A percentile compares a stretch with the other conserved stretches of the same genome.
These are phyloP conservation scores for Pilaira anomala DNA, from an alignment of 192 early-diverging fungal genomes.

Conservation along the genomic window DNA sequence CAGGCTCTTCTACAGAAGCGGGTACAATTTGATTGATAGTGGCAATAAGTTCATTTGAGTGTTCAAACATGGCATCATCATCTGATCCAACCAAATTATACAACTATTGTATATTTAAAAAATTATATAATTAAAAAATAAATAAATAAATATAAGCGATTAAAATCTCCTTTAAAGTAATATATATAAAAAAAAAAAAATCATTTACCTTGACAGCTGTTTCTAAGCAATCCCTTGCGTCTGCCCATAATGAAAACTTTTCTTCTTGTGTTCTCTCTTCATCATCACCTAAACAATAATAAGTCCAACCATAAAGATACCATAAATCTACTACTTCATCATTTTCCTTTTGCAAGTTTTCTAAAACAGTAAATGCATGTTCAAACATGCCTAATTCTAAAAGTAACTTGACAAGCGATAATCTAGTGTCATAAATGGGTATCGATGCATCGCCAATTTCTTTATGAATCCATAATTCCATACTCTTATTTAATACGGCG, in stretches of 20 bases:
- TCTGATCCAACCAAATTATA: slow-evolving; percentile 58
- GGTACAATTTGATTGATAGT: slow-evolving; percentile 56
- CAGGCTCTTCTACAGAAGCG: slow-evolving; percentile 42
- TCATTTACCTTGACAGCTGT: slow-evolving; percentile 52
- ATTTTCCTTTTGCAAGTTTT: slow-evolving; percentile 82
- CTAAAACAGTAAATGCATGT: slow-evolving; percentile 75
- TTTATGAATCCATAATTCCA: slow-evolving; percentile 70
- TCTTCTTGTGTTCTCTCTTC: slow-evolving; percentile 46
- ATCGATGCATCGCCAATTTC: slow-evolving; percentile 51
- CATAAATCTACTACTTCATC: slow-evolving; percentile 90
- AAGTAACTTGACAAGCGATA: slow-evolving; percentile 79
- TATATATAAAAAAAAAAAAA: not conserved
- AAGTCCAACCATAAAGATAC: slow-evolving; percentile 96
- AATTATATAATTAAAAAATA: not conserved
- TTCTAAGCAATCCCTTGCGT: slow-evolving; percentile 80
- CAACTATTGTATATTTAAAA: slow-evolving; percentile 40
- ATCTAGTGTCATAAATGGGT: slow-evolving; percentile 82
- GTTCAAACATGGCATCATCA: slow-evolving; percentile 66
- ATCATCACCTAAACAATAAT: slow-evolving; percentile 72
- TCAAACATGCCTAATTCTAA: slow-evolving; percentile 81
- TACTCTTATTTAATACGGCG: slow-evolving; percentile 57
- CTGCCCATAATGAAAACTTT: slow-evolving; percentile 53
- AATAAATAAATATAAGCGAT: not conserved
- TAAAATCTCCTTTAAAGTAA: not conserved
- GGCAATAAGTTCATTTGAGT: slow-evolving; percentile 64